Evolutionary conservation across 2,329 filamentous ascomycete species (phyloP).

Genomic region (Lojkania enalia): DNA sequence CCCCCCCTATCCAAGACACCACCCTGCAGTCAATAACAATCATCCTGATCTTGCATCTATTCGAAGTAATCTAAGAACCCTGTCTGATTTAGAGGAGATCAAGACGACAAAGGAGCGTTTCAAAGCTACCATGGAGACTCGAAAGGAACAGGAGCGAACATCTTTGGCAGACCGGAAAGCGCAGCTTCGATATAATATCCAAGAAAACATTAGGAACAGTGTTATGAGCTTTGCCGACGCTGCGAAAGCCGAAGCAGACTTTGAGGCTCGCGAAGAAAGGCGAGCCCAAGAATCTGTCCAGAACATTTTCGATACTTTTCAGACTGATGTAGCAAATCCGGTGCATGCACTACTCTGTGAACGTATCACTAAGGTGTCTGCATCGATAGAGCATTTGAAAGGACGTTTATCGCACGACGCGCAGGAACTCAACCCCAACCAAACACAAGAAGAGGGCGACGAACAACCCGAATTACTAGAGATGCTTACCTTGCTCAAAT

Average conservation of each 20-base stretch:
- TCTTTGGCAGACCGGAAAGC: conserved; percentile 65
- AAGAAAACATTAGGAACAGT: conserved; percentile 75
- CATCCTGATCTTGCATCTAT: conserved; percentile 86
- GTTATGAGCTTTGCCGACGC: conserved; percentile 82
- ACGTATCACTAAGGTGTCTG: conserved; percentile 72
- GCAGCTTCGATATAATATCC: conserved; percentile 72
- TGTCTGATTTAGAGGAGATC: conserved; percentile 75
- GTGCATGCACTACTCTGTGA: conserved; percentile 78
- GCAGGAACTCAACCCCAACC: conserved; percentile 70
- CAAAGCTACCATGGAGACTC: conserved; percentile 53
- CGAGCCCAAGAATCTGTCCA: conserved; percentile 74
- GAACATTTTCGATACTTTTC: conserved; percentile 81
- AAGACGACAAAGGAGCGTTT: conserved; percentile 66
- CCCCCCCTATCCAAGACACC: conserved; percentile 89
- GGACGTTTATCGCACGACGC: conserved; percentile 73
- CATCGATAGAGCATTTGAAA: conserved; percentile 76
- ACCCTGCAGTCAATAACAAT: conserved; percentile 93
- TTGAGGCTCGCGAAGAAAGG: conserved; percentile 69
- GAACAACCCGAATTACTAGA: conserved; percentile 92
- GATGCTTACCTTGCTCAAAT: conserved; percentile 91
- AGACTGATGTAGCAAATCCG: conserved; percentile 79
- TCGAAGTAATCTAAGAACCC: conserved; percentile 70
- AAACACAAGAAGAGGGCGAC: conserved; percentile 92
- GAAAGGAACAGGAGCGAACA: conserved; percentile 57
- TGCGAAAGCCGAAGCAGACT: conserved; percentile 76